phyloP scores from a whole-genome alignment of 2,329 filamentous ascomycete species.

The Zymoseptoria passerinii region DNA sequence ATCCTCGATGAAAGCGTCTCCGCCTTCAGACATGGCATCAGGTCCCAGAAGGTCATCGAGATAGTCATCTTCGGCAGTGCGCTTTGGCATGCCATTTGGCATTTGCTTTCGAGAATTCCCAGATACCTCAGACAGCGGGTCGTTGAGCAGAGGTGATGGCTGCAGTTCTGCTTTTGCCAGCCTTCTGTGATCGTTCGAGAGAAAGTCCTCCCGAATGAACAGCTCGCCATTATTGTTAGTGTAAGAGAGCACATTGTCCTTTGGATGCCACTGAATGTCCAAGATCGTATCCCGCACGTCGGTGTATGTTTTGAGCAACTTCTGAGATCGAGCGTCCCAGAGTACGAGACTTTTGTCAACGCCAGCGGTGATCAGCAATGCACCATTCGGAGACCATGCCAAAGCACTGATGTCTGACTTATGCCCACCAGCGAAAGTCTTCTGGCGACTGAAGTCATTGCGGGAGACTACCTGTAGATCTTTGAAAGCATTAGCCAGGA shows the following conservation, averaged over 20 bases:
- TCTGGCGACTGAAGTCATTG: constrained; percentile 81
- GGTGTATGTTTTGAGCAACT: constrained; percentile 66
- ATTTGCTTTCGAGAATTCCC: constrained; percentile 53
- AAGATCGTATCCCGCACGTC: constrained; percentile 66
- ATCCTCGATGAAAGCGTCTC: constrained; percentile 83
- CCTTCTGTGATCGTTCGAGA: constrained; percentile 42
- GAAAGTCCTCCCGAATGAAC: constrained; percentile 71
- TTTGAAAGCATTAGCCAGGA: constrained; percentile 8
- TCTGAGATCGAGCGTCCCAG: constrained; percentile 87
- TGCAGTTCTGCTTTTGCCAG: constrained; percentile 51
- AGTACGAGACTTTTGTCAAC: constrained; percentile 58
- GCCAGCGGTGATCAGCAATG: constrained; percentile 63
- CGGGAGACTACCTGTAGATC: constrained; percentile 83
- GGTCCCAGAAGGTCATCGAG: constrained; percentile 73
- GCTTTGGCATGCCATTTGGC: constrained; percentile 38
- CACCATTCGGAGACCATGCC: constrained; percentile 91
- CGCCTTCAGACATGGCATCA: constrained; percentile 48
- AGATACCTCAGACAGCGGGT: constrained; percentile 62
- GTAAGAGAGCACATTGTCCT: constrained; percentile 79
- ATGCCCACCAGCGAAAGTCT: constrained; percentile 69
- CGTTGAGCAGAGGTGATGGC: constrained; percentile 77
- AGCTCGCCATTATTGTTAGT: constrained; percentile 89
- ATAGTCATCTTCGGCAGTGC: constrained; percentile 57
- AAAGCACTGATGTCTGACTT: constrained; percentile 76
- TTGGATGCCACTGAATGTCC: constrained; percentile 84